phyloP scores from a whole-genome alignment of 495 filamentous ascomycete genomes.

The Hypomontagnella monticulosa region DNA sequence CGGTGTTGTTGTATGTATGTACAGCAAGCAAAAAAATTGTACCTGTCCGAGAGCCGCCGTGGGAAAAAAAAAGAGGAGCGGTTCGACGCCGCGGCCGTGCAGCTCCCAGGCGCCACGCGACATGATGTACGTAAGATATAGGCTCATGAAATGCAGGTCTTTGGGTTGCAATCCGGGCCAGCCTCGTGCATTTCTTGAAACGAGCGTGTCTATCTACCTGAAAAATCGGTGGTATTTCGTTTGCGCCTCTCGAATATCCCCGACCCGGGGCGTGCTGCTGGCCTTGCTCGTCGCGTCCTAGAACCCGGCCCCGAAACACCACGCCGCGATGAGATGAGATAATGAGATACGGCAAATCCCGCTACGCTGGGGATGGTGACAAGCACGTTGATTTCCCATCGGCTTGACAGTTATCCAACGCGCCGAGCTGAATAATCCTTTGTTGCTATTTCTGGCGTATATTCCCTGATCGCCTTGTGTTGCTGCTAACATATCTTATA shows the following conservation, averaged over 20 bases:
- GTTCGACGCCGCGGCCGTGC: slow-evolving; percentile 12
- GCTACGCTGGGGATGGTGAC: background rate
- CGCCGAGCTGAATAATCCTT: slow-evolving; percentile 6
- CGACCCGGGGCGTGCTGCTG: too few relatives aligned
- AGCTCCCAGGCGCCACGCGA: slow-evolving; percentile 5
- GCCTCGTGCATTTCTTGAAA: slow-evolving; percentile 34
- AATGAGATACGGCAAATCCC: background rate
- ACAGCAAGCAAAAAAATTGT: slow-evolving; percentile 3
- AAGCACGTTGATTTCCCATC: slow-evolving; percentile 1
- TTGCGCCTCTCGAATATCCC: too few relatives aligned
- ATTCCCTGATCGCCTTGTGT: background rate
- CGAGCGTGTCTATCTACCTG: slow-evolving; percentile 15
- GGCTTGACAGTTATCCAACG: slow-evolving; percentile 6
- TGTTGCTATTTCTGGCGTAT: background rate
- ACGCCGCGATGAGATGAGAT: background rate
- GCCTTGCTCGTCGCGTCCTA: too few relatives aligned
- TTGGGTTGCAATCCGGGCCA: slow-evolving; percentile 22
- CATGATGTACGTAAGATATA: slow-evolving; percentile 28
- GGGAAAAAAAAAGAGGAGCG: background rate
- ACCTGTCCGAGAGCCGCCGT: too few relatives aligned
- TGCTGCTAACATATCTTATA: background rate
- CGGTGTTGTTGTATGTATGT: too few relatives aligned
- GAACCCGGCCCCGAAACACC: background rate
- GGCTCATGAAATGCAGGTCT: background rate
- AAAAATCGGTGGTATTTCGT: slow-evolving; percentile 5